Conservation (phyloP, 140 eudicot species). For the Anethum foeniculum region DNA sequence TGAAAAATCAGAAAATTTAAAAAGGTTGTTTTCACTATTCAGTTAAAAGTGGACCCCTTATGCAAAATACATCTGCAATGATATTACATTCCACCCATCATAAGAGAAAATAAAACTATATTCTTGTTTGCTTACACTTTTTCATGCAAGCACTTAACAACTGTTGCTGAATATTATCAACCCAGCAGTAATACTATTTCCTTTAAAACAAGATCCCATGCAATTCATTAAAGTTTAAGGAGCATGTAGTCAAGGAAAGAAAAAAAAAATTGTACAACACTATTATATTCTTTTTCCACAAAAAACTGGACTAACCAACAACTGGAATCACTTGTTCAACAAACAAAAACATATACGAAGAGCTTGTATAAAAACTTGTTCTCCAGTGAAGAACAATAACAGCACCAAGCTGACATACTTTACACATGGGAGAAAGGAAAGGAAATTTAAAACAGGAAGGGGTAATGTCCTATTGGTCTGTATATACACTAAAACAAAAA, state of each 20-base stretch:
- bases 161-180: background rate
- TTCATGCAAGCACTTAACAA: background rate
- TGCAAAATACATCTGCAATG: background rate
- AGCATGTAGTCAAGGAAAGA: background rate
- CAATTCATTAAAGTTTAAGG: background rate
- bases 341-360: background rate
- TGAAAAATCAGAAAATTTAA: background rate
- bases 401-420: conserved; percentile 7
- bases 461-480: conserved; percentile 5
- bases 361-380: conserved; percentile 9
- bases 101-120: too few relatives aligned
- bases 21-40: background rate
- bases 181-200: background rate
- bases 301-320: background rate
- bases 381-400: conserved; percentile 15
- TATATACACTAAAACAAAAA: background rate
- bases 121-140: background rate
- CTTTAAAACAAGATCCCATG: background rate
- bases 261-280: background rate
- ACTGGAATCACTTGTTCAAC: background rate
- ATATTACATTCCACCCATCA: too few relatives aligned
- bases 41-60: background rate
- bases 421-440: background rate
- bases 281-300: conserved; percentile 5
- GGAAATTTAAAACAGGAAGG: background rate